phyloP scores from a whole-genome alignment of 75 land plant species.

The Cryptomeria japonica region DNA sequence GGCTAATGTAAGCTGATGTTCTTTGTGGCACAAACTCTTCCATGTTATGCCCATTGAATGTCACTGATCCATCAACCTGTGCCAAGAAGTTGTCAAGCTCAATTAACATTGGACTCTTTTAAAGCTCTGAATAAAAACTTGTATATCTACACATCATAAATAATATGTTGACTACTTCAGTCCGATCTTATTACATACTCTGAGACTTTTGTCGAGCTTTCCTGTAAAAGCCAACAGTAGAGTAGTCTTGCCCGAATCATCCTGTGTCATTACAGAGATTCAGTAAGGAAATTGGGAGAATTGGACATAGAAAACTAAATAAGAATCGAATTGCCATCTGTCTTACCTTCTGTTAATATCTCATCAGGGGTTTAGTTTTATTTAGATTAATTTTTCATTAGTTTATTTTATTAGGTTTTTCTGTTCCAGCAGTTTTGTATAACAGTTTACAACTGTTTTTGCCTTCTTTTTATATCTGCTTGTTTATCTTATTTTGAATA shows the following conservation, averaged over 20 bases:
- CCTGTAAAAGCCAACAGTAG: conserved; percentile 32
- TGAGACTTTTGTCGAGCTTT: conserved; percentile 16
- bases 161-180: background rate
- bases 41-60: conserved; percentile 54
- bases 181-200: background rate
- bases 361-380: too few species aligned
- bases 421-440: too few species aligned
- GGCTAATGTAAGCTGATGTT: conserved; percentile 61
- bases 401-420: too few species aligned
- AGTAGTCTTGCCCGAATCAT: conserved; percentile 39
- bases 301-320: background rate
- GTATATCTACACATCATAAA: background rate
- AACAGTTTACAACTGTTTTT: too few species aligned
- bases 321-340: background rate
- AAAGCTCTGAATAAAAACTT: background rate
- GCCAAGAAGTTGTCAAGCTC: background rate
- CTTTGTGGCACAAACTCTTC: conserved; percentile 60
- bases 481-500: too few species aligned
- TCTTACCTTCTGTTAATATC: too few species aligned
- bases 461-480: too few species aligned
- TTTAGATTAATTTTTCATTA: too few species aligned
- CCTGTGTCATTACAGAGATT: conserved; percentile 1
- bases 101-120: background rate
- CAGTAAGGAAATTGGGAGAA: background rate
- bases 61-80: conserved; percentile 52